Conservation (phyloP, 2,329 filamentous ascomycete genomes). For the Orbilia quercus region DNA sequence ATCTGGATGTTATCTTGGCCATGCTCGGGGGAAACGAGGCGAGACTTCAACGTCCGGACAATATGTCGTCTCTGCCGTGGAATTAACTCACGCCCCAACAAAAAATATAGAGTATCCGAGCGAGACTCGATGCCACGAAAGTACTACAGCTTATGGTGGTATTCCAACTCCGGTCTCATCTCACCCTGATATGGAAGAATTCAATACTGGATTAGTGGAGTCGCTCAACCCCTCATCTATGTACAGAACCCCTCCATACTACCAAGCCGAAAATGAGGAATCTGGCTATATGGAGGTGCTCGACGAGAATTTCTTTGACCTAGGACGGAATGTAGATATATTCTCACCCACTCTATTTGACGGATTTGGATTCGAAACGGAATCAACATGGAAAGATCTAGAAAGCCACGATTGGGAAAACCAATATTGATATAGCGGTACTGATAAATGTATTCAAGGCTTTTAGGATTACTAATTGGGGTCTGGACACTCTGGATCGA, state of each 20-base stretch:
- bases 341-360: conserved; percentile 27
- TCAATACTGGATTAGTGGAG: background rate
- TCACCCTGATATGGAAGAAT: background rate
- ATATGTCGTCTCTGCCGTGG: background rate
- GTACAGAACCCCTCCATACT: background rate
- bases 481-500: too few relatives aligned
- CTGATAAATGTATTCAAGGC: background rate
- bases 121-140: background rate
- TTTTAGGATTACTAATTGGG: background rate
- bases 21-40: background rate
- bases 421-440: background rate
- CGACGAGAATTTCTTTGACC: background rate
- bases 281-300: background rate
- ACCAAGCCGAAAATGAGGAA: background rate
- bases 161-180: background rate
- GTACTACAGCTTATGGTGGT: background rate
- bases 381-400: conserved; percentile 17
- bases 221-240: background rate
- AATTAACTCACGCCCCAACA: background rate
- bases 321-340: conserved; percentile 6
- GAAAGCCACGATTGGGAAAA: conserved; percentile 13
- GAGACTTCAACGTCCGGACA: background rate
- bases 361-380: conserved; percentile 26
- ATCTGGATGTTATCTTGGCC: background rate
- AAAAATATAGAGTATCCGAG: background rate